Conservation (phyloP, 495 filamentous ascomycete genomes). For the Penicillium argentinense region DNA sequence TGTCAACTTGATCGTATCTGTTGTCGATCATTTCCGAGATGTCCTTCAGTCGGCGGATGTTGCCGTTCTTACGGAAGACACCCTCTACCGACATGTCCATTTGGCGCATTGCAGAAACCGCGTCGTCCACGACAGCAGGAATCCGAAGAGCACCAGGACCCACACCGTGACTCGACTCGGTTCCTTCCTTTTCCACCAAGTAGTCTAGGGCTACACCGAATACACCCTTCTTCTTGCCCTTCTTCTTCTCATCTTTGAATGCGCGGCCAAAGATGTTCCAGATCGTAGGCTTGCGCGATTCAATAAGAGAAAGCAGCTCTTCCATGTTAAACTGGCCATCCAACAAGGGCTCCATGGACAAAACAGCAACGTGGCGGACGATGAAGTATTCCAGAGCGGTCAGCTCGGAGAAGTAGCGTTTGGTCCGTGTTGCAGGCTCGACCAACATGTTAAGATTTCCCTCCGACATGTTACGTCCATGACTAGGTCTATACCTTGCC, state of each 20-base stretch:
- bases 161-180: slow-evolving; percentile 93
- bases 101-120: slow-evolving; percentile 88
- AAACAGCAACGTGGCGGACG: slow-evolving; percentile 88
- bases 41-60: slow-evolving; percentile 87
- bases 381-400: slow-evolving; percentile 97
- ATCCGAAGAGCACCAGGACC: slow-evolving; percentile 87
- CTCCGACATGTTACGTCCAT: slow-evolving; percentile 75
- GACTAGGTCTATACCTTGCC: slow-evolving; percentile 67
- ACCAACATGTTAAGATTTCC: slow-evolving; percentile 51
- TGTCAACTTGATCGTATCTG: slow-evolving; percentile 75
- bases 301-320: slow-evolving; percentile 91
- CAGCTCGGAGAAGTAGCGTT: slow-evolving; percentile 93
- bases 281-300: slow-evolving; percentile 88
- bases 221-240: slow-evolving; percentile 84
- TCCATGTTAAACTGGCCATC: slow-evolving; percentile 90
- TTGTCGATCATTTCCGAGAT: slow-evolving; percentile 82
- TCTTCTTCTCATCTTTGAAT: slow-evolving; percentile 81
- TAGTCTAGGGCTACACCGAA: slow-evolving; percentile 84
- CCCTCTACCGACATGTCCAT: slow-evolving; percentile 99
- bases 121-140: slow-evolving; percentile 86
- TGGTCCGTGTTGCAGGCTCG: slow-evolving; percentile 44
- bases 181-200: slow-evolving; percentile 89
- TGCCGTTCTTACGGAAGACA: slow-evolving; percentile 98
- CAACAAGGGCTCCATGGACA: slow-evolving; percentile 92
- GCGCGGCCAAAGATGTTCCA: slow-evolving; percentile 98